A percentile compares a stretch with the other conserved stretches of the same genome.
phyloP scores from a whole-genome alignment of 352 stramenopile species.

The Pythium phragmiticola region DNA sequence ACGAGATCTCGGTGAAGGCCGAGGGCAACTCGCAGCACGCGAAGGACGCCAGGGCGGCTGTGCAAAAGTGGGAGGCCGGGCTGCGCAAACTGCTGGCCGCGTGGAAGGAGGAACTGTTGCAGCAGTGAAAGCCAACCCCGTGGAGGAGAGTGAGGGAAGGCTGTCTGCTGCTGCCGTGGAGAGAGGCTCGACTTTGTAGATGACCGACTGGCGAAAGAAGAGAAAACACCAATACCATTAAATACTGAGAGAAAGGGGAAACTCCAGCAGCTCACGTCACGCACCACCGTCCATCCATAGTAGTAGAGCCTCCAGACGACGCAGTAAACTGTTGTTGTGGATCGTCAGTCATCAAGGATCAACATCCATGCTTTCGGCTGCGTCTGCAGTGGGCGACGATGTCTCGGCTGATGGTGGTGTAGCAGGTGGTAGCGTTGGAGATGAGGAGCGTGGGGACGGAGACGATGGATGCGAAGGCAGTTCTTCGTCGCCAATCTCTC shows the following conservation, averaged over 20 bases:
- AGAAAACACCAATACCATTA: conserved; percentile 12
- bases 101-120: conserved; percentile 77
- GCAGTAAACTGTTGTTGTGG: not conserved
- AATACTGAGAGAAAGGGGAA: conserved; percentile 17
- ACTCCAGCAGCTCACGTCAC: not conserved
- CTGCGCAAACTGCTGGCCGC: conserved; percentile 64
- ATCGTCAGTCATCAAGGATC: not conserved
- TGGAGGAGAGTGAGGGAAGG: not conserved
- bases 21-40: conserved; percentile 47
- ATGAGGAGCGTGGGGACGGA: not conserved
- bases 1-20: conserved; percentile 61
- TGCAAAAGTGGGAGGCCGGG: conserved; percentile 55
- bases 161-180: not conserved
- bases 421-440: not conserved
- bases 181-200: conserved; percentile 2
- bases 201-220: not conserved
- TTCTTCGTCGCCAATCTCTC: conserved; percentile 10
- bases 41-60: conserved; percentile 52
- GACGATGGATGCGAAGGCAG: not conserved
- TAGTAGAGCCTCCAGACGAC: too few relatives aligned
- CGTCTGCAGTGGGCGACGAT: not conserved
- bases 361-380: not conserved
- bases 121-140: conserved; percentile 47
- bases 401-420: not conserved
- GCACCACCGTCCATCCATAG: not conserved